phyloP scores from a whole-genome alignment of 2,329 filamentous ascomycete species.

The Talaromyces sp. region DNA sequence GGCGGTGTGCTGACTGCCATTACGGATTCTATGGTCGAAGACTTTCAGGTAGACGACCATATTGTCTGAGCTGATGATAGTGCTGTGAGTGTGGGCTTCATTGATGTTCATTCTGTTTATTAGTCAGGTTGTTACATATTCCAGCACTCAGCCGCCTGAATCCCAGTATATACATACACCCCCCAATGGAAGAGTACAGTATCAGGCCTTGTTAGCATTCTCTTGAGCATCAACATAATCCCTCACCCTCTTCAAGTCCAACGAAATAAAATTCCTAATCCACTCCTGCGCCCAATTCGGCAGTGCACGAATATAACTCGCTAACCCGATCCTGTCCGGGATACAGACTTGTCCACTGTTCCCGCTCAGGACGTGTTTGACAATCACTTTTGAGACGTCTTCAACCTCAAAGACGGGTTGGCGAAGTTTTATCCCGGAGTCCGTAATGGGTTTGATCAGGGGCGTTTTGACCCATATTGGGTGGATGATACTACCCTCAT shows the following conservation, averaged over 20 bases:
- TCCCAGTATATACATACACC: not conserved
- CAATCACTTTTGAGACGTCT: slow-evolving; percentile 49
- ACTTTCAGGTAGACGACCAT: not conserved
- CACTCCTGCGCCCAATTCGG: slow-evolving; percentile 51
- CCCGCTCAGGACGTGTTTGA: slow-evolving; percentile 52
- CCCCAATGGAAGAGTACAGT: not conserved
- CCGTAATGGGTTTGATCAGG: slow-evolving; percentile 42
- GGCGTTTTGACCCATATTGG: slow-evolving; percentile 51
- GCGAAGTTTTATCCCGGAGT: slow-evolving; percentile 32
- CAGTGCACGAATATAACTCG: slow-evolving; percentile 33
- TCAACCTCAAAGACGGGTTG: slow-evolving; percentile 39
- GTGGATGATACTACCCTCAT: slow-evolving; percentile 31
- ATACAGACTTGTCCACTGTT: slow-evolving; percentile 52
- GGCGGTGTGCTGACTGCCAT: not conserved
- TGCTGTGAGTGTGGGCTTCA: not conserved
- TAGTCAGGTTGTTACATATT: not conserved
- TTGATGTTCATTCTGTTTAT: not conserved
- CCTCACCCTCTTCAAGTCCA: slow-evolving; percentile 27
- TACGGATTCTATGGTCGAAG: not conserved
- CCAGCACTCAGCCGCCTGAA: not conserved
- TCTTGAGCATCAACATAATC: slow-evolving; percentile 14
- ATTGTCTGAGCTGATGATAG: not conserved
- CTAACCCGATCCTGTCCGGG: slow-evolving; percentile 36
- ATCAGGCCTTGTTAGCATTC: not conserved
- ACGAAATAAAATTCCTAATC: slow-evolving; percentile 31